These are phyloP conservation scores for Auriculariales sp. DNA, from an alignment of 768 basidiomycete genomes.

Conservation along the genomic window DNA sequence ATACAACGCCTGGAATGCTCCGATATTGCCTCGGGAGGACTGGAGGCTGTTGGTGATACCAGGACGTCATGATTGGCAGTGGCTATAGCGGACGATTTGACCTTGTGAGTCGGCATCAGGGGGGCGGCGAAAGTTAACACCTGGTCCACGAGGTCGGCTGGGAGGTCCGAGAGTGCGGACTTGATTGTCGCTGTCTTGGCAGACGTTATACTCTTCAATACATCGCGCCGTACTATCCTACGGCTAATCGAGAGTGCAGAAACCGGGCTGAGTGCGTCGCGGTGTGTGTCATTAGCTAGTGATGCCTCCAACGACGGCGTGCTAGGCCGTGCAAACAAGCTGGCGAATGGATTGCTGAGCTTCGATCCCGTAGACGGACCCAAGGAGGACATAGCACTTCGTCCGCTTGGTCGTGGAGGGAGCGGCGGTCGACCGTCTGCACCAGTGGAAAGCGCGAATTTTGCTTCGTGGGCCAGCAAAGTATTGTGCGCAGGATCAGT, in stretches of 20 bases:
- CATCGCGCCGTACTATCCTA: conserved; percentile 35
- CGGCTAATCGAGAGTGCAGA: conserved; percentile 43
- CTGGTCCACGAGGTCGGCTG: conserved; percentile 44
- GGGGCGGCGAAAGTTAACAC: conserved; percentile 35
- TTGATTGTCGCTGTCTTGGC: conserved; percentile 44
- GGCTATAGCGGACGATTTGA: conserved; percentile 16
- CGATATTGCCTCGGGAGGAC: conserved; percentile 29
- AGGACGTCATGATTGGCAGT: conserved; percentile 31
- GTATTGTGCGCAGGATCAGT: conserved; percentile 27
- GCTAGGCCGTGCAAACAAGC: conserved; percentile 42
- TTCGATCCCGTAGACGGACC: conserved; percentile 31
- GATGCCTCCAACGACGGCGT: conserved; percentile 10
- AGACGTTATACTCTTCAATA: conserved; percentile 38
- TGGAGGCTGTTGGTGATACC: conserved; percentile 13
- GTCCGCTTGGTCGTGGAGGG: conserved; percentile 16
- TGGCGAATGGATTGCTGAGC: conserved; percentile 62
- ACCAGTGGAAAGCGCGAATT: conserved; percentile 2
- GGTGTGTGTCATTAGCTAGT: conserved; percentile 11
- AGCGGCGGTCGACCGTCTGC: conserved; percentile 12
- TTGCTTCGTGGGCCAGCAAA: conserved; percentile 1
- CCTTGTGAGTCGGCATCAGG: conserved; percentile 44
- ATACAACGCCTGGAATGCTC: conserved; percentile 60
- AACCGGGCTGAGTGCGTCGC: conserved; percentile 34
- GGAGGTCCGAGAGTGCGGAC: conserved; percentile 22
- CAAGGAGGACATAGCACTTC: conserved; percentile 22